A percentile compares a stretch with the other conserved stretches of the same genome.
phyloP scores from a whole-genome alignment of 139 green algal genomes.

The Chlamydomonas schloesseri region DNA sequence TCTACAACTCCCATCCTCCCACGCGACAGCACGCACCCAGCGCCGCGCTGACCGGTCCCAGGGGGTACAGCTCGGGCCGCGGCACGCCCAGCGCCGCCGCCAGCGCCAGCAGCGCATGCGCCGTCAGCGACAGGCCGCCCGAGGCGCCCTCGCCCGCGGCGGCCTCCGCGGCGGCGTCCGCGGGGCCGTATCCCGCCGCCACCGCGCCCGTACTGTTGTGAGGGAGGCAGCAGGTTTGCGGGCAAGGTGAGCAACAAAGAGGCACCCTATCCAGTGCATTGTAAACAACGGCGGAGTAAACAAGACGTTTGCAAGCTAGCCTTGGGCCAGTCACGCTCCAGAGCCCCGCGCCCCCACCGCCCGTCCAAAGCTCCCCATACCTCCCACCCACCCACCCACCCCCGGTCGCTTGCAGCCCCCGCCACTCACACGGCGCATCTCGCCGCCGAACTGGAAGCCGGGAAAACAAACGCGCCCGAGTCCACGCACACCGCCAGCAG shows the following conservation, averaged over 20 bases:
- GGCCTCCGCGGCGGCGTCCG: not conserved
- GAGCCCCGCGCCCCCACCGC: too few species aligned
- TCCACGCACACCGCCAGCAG: slow-evolving; percentile 57
- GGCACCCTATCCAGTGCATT: too few species aligned
- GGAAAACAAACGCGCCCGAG: slow-evolving; percentile 70
- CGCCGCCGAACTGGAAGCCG: slow-evolving; percentile 51
- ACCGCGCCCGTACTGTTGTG: slow-evolving; percentile 33
- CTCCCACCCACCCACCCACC: not conserved
- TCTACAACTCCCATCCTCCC: not conserved
- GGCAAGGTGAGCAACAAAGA: too few species aligned
- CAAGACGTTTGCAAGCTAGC: too few species aligned
- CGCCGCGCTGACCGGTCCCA: slow-evolving; percentile 59
- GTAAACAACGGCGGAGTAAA: too few species aligned
- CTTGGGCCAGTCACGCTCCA: too few species aligned
- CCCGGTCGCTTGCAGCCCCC: not conserved
- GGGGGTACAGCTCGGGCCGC: slow-evolving; percentile 67
- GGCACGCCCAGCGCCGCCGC: slow-evolving; percentile 54
- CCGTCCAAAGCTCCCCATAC: too few species aligned
- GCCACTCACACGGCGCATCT: slow-evolving; percentile 45
- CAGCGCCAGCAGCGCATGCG: slow-evolving; percentile 66
- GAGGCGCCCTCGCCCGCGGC: slow-evolving; percentile 27
- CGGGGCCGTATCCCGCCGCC: slow-evolving; percentile 41
- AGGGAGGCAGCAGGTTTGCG: too few species aligned
- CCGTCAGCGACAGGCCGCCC: slow-evolving; percentile 60
- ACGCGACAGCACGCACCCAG: slow-evolving; percentile 44